These are phyloP conservation scores for Fusarium bactridioides DNA, from an alignment of 2,329 filamentous ascomycete species.

Conservation along the genomic window DNA sequence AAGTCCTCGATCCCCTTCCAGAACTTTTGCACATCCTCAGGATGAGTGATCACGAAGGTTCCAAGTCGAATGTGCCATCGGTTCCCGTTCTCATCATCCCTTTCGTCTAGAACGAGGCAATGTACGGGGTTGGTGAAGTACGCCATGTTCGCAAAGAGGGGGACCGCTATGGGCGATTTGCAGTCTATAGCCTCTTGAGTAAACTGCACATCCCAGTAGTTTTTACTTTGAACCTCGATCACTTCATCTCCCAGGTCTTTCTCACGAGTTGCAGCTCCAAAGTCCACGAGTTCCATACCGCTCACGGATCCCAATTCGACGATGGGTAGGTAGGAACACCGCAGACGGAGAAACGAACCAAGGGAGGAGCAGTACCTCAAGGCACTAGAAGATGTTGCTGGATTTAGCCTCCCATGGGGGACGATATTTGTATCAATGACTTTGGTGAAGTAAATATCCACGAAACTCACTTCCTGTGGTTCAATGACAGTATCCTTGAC, in stretches of 20 bases:
- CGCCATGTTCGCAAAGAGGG: background rate
- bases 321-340: slow-evolving; percentile 5
- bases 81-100: background rate
- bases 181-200: slow-evolving; percentile 4
- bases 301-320: background rate
- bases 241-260: background rate
- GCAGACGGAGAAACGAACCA: background rate
- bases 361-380: slow-evolving; percentile 1
- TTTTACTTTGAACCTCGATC: background rate
- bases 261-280: background rate
- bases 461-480: background rate
- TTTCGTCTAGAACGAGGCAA: background rate
- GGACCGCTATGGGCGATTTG: background rate
- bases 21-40: background rate
- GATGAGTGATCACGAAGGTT: background rate
- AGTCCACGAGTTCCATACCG: background rate
- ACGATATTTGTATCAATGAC: background rate
- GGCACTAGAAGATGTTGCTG: background rate
- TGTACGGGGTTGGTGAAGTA: background rate
- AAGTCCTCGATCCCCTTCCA: background rate
- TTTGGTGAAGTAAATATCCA: background rate
- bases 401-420: background rate
- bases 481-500: slow-evolving; percentile 11
- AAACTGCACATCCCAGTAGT: slow-evolving; percentile 17
- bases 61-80: background rate